Evolutionary conservation across 441 rosid species (phyloP).

Genomic region (Raphanus hybrid): DNA sequence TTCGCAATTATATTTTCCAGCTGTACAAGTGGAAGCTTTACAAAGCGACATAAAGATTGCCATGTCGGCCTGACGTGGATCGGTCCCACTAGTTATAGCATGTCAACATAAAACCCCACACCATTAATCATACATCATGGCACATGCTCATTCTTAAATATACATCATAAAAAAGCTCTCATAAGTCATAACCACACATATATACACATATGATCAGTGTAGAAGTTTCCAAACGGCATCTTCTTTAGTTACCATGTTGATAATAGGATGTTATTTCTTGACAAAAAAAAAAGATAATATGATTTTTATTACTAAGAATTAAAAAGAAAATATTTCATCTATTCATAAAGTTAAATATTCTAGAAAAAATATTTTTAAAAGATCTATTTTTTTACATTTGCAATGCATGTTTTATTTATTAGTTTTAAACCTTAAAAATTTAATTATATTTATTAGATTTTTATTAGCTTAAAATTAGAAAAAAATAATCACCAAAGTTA

Average conservation of each 20-base stretch:
- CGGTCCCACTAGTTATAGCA: conserved; percentile 41
- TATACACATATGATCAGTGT: conserved; percentile 5
- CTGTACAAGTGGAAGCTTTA: conserved; percentile 26
- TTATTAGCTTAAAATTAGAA: too few relatives aligned
- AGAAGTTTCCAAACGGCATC: not conserved
- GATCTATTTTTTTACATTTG: too few relatives aligned
- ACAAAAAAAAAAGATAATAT: too few relatives aligned
- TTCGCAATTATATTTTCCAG: conserved; percentile 17
- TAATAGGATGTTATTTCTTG: not conserved
- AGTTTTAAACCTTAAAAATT: too few relatives aligned
- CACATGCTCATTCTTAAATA: not conserved
- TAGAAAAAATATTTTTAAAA: too few relatives aligned
- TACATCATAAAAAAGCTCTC: not conserved
- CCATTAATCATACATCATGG: conserved; percentile 22
- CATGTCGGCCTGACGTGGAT: conserved; percentile 57
- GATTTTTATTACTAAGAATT: not conserved
- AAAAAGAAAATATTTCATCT: too few relatives aligned
- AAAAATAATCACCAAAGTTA: too few relatives aligned
- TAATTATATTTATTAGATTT: too few relatives aligned
- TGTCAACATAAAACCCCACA: conserved; percentile 30
- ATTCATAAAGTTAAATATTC: too few relatives aligned
- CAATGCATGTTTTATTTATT: too few relatives aligned
- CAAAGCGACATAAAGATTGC: conserved; percentile 30
- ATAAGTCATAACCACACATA: not conserved
- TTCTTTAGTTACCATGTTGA: conserved; percentile 2